Evolutionary conservation across 106 monocot species (phyloP), one percentile per base, ranked within the genome.

Genomic region (Platanthera guangdongensis): DNA sequence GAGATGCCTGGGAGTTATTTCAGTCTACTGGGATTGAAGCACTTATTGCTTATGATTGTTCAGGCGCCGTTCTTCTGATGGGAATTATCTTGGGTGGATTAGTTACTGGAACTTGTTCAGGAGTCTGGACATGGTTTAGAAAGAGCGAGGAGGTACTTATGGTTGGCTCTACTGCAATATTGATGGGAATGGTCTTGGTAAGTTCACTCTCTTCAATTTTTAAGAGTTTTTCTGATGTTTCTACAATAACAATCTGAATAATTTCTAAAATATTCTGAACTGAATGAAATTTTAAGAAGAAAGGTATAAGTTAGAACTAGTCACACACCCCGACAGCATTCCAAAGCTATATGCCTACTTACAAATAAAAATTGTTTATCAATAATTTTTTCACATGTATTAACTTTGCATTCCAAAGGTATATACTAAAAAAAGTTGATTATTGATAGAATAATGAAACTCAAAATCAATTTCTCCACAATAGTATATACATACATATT

Each of bases 1-100:
- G 94, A 75, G 97, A 99, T 88, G 94, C 97, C 8, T 99, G 97
- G 97, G 97, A 99, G 80, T 81, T 99, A 39, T 94, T 99, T 79
- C 97, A 99, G 86, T 94, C 94, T 8, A 99, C 97, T 16, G 97
- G 97, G 9, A 73, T 99, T 74, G 97, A 99, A 85, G 83, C 97
- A 63, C 88, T 99, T 78, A 80, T 99, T 69, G 97, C 97, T 10
- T 99, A 99, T 84, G 97, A 99, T 80, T 99, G 97, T 78, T 94
- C 97, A 19, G 97, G 97, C 50, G 94, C 97, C 47, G 92, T 99
- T 75, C 87, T 99, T 25, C 73, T 99, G 57, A 99, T 99, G 99
- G 84, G 87, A 57, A 88, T 65, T 77, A 89, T 99, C 79, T 80
- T 94, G 68, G 94, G 94, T 57, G 99, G 99, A 4, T 84, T 99